Evolutionary conservation across 2,329 filamentous ascomycete genomes (phyloP), one percentile per base, ranked within the genome.

Genomic region (Phaeosphaeria sp.): DNA sequence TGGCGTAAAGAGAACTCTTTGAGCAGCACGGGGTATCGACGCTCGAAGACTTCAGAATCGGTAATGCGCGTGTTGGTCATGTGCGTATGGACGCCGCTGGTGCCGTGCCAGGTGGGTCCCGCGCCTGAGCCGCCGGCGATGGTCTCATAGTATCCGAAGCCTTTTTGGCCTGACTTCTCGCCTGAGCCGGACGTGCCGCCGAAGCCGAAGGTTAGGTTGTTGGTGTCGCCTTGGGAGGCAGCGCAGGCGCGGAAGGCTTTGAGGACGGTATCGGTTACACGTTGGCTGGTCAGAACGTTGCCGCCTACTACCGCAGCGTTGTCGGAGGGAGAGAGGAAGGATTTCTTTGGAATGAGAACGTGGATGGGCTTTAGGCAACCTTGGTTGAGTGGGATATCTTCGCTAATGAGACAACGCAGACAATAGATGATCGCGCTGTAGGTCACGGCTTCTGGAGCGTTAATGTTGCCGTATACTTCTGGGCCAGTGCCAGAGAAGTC

Each of bases 61-160:
- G 91, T 93, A 71, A 93, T 94, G 15, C 91, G 85, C 2, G 91
- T 94, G 74, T 95, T 95, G 6, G 91, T 94, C 89, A 93, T 93
- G 77, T 94, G 90, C 1, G 87, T 90, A 73, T 94, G 90, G n/a
- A 93, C 90, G 17, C 90, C 91, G 51, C 82, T 87, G 11, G 89
- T 89, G 39, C 91, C 91, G 59, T 89, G 82, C 91, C 91, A 93
- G 15, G 82, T 82, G 0, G 88, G 84, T 0, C 91, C 91, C 0
- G 91, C 91, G 25, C 91, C 91, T 40, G 84, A 87, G 0, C 91
- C 91, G 40, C 91, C 91, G 0, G 89, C 89, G 61, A 95, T 93
- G 6, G 91, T 94, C 76, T 95, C 91, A 74, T 94, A 94, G 80
- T 94, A 95, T 9, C 91, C 91, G 71, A 95, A 95, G 3, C 55